Percentiles rank a stretch among this genome's conserved stretches.
These are phyloP conservation scores for Allomyces javanicus DNA, from an alignment of 192 early-diverging fungal species.

Conservation along the genomic window DNA sequence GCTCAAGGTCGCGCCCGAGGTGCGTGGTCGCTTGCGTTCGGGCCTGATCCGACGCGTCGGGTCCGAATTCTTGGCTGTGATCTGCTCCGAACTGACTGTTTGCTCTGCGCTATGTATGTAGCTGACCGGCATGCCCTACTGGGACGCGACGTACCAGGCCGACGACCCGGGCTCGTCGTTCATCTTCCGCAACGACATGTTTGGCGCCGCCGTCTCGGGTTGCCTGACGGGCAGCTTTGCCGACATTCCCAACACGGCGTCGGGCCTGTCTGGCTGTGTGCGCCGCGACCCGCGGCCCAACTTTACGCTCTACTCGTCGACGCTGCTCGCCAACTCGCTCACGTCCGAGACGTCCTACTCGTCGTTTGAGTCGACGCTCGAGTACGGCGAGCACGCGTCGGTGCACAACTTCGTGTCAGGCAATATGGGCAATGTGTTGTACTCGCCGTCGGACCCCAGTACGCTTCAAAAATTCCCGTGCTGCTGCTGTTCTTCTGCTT, in stretches of 20 bases:
- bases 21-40: not conserved
- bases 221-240: not conserved
- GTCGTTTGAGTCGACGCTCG: not conserved
- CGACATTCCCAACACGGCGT: not conserved
- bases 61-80: too few species aligned
- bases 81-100: too few species aligned
- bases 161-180: not conserved
- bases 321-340: not conserved
- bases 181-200: not conserved
- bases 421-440: constrained; percentile 1
- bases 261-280: not conserved
- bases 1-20: not conserved
- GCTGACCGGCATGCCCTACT: not conserved
- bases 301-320: not conserved
- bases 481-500: too few species aligned
- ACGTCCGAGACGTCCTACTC: not conserved
- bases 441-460: not conserved
- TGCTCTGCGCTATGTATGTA: too few species aligned
- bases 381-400: not conserved
- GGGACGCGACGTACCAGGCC: not conserved
- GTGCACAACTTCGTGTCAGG: not conserved
- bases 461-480: too few species aligned
- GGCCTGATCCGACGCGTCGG: too few species aligned
- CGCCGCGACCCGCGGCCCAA: not conserved
- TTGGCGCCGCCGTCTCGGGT: not conserved